Conservation (phyloP, 1,139 yeast genomes). For the Komagataea norvegica region DNA sequence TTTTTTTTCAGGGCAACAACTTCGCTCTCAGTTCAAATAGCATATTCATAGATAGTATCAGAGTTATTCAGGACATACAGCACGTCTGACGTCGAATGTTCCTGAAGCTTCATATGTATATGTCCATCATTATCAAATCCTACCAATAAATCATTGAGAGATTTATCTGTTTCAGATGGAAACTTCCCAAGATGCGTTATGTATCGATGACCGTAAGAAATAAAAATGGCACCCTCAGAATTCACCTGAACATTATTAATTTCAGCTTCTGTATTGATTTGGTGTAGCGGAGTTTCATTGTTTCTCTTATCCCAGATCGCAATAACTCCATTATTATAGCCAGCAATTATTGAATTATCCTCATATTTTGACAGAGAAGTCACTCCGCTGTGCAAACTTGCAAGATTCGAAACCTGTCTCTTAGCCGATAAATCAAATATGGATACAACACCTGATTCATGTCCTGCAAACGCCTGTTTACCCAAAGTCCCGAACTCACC, state of each 20-base stretch:
- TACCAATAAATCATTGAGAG: background rate
- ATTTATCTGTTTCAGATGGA: background rate
- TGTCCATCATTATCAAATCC: background rate
- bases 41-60: background rate
- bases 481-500: conserved; percentile 40
- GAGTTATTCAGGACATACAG: background rate
- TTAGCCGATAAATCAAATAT: conserved; percentile 33
- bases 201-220: background rate
- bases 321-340: conserved; percentile 44
- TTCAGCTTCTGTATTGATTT: conserved; percentile 5
- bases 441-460: conserved; percentile 43
- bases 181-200: background rate
- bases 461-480: conserved; percentile 41
- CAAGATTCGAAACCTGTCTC: conserved; percentile 21
- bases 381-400: conserved; percentile 18
- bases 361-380: conserved; percentile 21
- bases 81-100: too few relatives aligned
- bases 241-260: conserved; percentile 4
- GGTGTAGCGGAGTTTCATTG: conserved; percentile 15
- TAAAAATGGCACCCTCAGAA: background rate
- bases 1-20: too few relatives aligned
- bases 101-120: background rate
- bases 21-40: too few relatives aligned
- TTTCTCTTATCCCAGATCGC: conserved; percentile 37
- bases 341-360: conserved; percentile 32